Conservation (phyloP, 352 stramenopile species). For the Pythium scleroteichum region DNA sequence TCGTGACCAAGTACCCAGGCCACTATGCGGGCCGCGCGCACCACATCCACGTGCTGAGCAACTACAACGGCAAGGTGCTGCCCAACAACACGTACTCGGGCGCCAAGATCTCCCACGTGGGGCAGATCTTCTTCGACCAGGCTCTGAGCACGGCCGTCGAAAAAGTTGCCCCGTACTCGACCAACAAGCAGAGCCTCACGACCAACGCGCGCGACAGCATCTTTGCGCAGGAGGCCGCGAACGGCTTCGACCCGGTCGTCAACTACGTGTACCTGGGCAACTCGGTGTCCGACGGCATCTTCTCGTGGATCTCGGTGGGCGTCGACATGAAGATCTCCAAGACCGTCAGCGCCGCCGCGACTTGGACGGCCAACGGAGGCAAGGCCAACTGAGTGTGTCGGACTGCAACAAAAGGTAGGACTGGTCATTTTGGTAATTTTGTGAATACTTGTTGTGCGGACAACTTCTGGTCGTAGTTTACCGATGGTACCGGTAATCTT, state of each 20-base stretch:
- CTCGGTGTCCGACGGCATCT: conserved; percentile 22
- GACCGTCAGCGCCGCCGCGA: conserved; percentile 29
- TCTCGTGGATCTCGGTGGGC: conserved; percentile 38
- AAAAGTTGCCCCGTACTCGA: conserved; percentile 2
- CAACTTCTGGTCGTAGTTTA: too few relatives aligned
- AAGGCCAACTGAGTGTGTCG: conserved; percentile 1
- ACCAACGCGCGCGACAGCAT: conserved; percentile 30
- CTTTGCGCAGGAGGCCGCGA: conserved; percentile 23
- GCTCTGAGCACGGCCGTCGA: conserved; percentile 10
- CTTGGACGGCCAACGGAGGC: conserved; percentile 11
- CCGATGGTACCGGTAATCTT: too few relatives aligned
- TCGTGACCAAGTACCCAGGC: conserved; percentile 25
- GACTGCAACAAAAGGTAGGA: too few relatives aligned
- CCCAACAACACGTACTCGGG: conserved; percentile 21
- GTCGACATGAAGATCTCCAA: conserved; percentile 28
- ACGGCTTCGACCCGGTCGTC: conserved; percentile 36
- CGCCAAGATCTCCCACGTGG: conserved; percentile 13
- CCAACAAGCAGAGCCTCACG: conserved; percentile 34
- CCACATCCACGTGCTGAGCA: conserved; percentile 20
- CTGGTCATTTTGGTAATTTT: too few relatives aligned
- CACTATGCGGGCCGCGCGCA: conserved; percentile 18
- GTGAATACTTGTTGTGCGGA: too few relatives aligned
- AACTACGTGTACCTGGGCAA: conserved; percentile 38
- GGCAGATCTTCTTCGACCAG: conserved; percentile 26
- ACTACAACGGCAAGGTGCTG: conserved; percentile 14